phyloP scores from a whole-genome alignment of 495 filamentous ascomycete genomes.

The Trichoderma virens region DNA sequence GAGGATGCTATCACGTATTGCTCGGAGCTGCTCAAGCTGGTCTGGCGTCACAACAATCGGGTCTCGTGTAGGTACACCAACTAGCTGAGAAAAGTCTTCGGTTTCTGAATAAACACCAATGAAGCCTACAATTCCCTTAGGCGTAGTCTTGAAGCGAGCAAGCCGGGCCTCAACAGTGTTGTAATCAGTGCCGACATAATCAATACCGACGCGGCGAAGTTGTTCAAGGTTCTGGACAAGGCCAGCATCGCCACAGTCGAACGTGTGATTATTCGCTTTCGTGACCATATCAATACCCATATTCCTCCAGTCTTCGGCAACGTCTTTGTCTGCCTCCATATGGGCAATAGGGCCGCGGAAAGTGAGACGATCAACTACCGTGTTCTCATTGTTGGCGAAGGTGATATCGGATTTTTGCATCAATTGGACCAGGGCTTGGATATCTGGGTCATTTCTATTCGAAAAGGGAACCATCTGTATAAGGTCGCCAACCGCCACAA shows the following conservation, averaged over 20 bases:
- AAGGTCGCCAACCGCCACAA: background rate
- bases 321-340: background rate
- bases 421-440: background rate
- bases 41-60: background rate
- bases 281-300: constrained; percentile 3
- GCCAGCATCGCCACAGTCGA: background rate
- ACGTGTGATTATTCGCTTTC: background rate
- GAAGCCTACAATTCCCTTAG: background rate
- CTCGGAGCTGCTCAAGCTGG: background rate
- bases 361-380: background rate
- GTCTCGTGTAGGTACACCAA: background rate
- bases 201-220: background rate
- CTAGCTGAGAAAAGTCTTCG: background rate
- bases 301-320: background rate
- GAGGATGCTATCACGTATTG: background rate
- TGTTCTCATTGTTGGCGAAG: background rate
- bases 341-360: background rate
- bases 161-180: background rate
- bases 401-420: constrained; percentile 1
- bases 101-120: background rate
- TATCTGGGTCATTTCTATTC: background rate
- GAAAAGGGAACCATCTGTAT: background rate
- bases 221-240: background rate
- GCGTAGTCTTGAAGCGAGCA: constrained; percentile 2
- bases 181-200: background rate